phyloP scores from a whole-genome alignment of 2,329 filamentous ascomycete species.

The Ceratocystis variospora region DNA sequence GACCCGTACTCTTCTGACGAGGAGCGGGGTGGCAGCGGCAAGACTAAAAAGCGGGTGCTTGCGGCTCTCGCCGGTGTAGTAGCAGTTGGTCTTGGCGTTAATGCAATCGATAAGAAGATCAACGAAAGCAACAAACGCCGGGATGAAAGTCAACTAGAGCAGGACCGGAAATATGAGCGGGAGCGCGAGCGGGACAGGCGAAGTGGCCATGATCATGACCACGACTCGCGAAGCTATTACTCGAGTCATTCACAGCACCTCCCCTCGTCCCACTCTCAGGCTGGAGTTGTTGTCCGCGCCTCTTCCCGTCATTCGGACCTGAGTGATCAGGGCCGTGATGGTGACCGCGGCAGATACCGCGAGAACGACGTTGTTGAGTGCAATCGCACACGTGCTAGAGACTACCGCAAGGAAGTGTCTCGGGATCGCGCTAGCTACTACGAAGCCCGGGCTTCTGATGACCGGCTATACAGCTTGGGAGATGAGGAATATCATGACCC shows the following conservation, averaged over 20 bases:
- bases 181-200: slow-evolving; percentile 2
- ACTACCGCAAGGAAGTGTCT: slow-evolving; percentile 17
- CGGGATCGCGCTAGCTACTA: slow-evolving; percentile 13
- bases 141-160: slow-evolving; percentile 19
- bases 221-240: slow-evolving; percentile 1
- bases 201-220: background rate
- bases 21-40: slow-evolving; percentile 22
- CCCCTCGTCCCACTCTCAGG: background rate
- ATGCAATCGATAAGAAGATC: slow-evolving; percentile 34
- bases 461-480: slow-evolving; percentile 7
- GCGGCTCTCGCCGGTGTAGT: slow-evolving; percentile 41
- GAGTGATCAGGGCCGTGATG: background rate
- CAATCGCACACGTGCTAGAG: slow-evolving; percentile 14
- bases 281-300: background rate
- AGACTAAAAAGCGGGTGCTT: slow-evolving; percentile 28
- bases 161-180: background rate
- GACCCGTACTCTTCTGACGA: slow-evolving; percentile 9
- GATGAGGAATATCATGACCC: slow-evolving; percentile 14
- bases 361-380: slow-evolving; percentile 11
- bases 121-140: slow-evolving; percentile 28
- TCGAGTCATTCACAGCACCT: slow-evolving; percentile 6
- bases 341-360: slow-evolving; percentile 12
- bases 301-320: slow-evolving; percentile 2
- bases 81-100: slow-evolving; percentile 41
- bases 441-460: slow-evolving; percentile 15